phyloP scores from a whole-genome alignment of 2,329 filamentous ascomycete genomes.

The Colletotrichum sp. region DNA sequence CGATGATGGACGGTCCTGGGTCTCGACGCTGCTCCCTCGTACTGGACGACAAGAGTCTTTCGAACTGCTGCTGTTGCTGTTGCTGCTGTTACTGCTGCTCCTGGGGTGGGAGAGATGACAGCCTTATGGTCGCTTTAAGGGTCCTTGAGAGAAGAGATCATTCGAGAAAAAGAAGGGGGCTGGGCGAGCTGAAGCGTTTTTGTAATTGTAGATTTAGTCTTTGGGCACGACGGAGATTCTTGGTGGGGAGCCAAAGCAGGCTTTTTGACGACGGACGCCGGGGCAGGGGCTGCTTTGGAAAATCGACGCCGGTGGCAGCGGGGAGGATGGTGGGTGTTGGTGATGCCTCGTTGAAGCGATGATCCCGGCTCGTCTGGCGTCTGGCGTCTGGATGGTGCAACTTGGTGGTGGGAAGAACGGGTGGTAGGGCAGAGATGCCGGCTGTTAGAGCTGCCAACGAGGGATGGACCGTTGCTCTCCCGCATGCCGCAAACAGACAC shows the following conservation, averaged over 20 bases:
- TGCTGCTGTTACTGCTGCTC: not conserved
- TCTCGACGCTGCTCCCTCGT: not conserved
- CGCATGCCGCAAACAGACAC: not conserved
- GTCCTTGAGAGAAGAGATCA: not conserved
- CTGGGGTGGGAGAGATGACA: not conserved
- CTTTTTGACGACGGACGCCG: constrained; percentile 2
- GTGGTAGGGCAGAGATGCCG: constrained; percentile 8
- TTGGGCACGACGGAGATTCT: not conserved
- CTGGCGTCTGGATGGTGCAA: not conserved
- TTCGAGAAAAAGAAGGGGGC: not conserved
- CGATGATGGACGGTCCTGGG: not conserved
- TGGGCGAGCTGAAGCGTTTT: constrained; percentile 7
- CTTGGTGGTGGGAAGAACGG: not conserved
- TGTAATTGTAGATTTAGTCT: constrained; percentile 11
- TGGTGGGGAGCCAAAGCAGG: constrained; percentile 15
- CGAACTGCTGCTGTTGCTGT: not conserved
- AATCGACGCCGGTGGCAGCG: not conserved
- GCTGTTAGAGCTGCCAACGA: constrained; percentile 5
- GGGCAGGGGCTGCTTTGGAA: constrained; percentile 1
- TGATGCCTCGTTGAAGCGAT: constrained; percentile 12
- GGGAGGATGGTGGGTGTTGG: constrained; percentile 15
- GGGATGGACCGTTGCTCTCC: constrained; percentile 2
- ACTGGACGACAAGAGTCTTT: not conserved
- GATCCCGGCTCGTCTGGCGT: constrained; percentile 8
- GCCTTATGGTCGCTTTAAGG: not conserved